A percentile compares a stretch with the other conserved stretches of the same genome.
phyloP scores from a whole-genome alignment of 306 rosid genomes.

The Parietaria judaica region DNA sequence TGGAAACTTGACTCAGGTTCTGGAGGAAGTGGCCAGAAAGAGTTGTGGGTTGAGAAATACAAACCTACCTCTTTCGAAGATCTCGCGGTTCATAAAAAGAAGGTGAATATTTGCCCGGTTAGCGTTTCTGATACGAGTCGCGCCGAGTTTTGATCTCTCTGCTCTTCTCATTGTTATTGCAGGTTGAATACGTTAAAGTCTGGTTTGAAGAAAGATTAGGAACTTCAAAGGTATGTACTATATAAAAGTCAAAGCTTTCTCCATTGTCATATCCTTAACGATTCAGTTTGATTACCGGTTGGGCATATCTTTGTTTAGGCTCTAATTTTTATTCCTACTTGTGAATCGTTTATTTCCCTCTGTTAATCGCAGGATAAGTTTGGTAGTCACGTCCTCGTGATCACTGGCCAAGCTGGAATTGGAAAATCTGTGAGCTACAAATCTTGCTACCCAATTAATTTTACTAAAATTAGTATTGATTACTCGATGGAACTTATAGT shows the following conservation, averaged over 20 bases:
- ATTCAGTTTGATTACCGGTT: neutral
- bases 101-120: constrained; percentile 36
- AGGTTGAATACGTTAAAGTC: constrained; percentile 70
- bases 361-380: constrained; percentile 36
- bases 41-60: constrained; percentile 80
- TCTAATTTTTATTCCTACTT: neutral
- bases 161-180: constrained; percentile 19
- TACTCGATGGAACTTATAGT: neutral
- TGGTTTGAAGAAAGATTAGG: constrained; percentile 82
- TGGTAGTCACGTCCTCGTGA: constrained; percentile 47
- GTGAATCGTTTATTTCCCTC: constrained; percentile 8
- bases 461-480: neutral
- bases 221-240: constrained; percentile 50
- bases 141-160: constrained; percentile 1
- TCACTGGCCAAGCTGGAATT: constrained; percentile 88
- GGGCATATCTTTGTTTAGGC: no score
- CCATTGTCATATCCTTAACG: neutral
- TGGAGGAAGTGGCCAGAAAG: constrained; percentile 30
- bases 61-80: constrained; percentile 62
- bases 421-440: constrained; percentile 73
- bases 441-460: neutral
- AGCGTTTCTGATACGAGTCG: constrained; percentile 10
- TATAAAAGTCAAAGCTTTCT: no score
- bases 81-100: constrained; percentile 87
- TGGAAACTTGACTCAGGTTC: constrained; percentile 35